Evolutionary conservation across 192 early-diverging fungal species (phyloP).

Genomic region (Martensiomyces pterosporus): DNA sequence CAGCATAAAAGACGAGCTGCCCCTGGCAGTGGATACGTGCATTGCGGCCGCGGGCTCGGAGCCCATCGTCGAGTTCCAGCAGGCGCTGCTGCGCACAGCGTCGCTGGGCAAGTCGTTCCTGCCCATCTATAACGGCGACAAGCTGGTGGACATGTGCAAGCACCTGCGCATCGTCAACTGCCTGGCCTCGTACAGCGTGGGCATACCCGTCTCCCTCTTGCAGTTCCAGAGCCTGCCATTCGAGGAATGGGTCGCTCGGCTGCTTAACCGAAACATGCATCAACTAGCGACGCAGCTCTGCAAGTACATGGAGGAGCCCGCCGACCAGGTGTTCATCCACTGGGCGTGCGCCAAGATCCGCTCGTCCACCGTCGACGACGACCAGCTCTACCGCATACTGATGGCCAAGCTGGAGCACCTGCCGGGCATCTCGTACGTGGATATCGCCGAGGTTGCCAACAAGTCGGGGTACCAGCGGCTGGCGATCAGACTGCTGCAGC

Average conservation of each 20-base stretch:
- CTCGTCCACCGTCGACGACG: constrained; percentile 74
- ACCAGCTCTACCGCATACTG: constrained; percentile 74
- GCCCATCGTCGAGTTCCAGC: constrained; percentile 71
- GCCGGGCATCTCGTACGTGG: constrained; percentile 78
- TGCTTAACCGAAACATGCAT: constrained; percentile 81
- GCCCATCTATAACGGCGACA: constrained; percentile 77
- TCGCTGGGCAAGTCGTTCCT: constrained; percentile 92
- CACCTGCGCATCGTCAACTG: constrained; percentile 85
- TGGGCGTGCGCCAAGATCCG: constrained; percentile 98
- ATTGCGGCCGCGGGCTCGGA: constrained; percentile 92
- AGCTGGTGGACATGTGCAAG: constrained; percentile 85
- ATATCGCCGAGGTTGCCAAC: constrained; percentile 89
- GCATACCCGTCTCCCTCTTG: constrained; percentile 81
- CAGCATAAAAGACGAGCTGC: constrained; percentile 72
- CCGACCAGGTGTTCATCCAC: constrained; percentile 81
- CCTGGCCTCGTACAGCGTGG: constrained; percentile 77
- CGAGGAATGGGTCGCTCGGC: constrained; percentile 75
- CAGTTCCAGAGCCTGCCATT: constrained; percentile 74
- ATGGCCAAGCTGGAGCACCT: constrained; percentile 71
- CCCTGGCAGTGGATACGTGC: constrained; percentile 85
- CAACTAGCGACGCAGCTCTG: constrained; percentile 82
- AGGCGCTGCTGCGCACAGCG: constrained; percentile 74
- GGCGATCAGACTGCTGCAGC: constrained; percentile 79
- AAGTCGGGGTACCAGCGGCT: constrained; percentile 76
- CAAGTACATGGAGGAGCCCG: constrained; percentile 74